These are phyloP conservation scores for Podaxis rugospora DNA, from an alignment of 768 basidiomycete genomes.

Conservation along the genomic window DNA sequence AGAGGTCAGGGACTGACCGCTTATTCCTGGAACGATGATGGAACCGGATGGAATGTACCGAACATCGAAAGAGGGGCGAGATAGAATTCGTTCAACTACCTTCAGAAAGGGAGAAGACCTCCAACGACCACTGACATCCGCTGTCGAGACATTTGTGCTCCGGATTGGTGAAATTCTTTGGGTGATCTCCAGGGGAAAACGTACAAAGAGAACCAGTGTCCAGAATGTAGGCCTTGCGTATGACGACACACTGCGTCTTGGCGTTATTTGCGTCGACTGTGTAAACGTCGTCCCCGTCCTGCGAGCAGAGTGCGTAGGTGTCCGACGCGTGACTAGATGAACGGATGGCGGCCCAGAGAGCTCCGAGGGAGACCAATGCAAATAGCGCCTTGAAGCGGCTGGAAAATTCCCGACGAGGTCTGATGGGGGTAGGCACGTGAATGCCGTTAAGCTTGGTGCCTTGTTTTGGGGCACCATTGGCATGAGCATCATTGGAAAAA, in stretches of 20 bases:
- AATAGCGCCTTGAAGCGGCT: not conserved
- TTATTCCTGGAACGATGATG: conserved; percentile 68
- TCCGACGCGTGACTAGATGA: not conserved
- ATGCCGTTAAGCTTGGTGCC: not conserved
- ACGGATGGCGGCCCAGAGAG: not conserved
- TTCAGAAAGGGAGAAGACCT: conserved; percentile 18
- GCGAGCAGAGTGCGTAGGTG: conserved; percentile 62
- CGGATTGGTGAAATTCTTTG: not conserved
- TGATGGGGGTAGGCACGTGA: not conserved
- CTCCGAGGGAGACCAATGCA: not conserved
- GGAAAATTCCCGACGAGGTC: not conserved
- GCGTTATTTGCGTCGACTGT: conserved; percentile 57
- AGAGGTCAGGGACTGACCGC: conserved; percentile 41
- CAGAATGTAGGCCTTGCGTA: conserved; percentile 44
- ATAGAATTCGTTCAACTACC: conserved; percentile 17
- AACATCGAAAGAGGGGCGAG: conserved; percentile 20
- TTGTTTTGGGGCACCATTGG: not conserved
- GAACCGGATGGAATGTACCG: conserved; percentile 51
- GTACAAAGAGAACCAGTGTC: conserved; percentile 55
- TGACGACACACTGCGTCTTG: conserved; percentile 59
- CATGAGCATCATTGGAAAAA: not conserved
- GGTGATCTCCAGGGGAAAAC: conserved; percentile 17
- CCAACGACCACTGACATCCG: conserved; percentile 39
- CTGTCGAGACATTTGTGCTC: conserved; percentile 21
- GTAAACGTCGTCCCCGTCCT: conserved; percentile 47